Conservation (phyloP, 2,329 filamentous ascomycete genomes). For the Phyllosticta citriasiana region DNA sequence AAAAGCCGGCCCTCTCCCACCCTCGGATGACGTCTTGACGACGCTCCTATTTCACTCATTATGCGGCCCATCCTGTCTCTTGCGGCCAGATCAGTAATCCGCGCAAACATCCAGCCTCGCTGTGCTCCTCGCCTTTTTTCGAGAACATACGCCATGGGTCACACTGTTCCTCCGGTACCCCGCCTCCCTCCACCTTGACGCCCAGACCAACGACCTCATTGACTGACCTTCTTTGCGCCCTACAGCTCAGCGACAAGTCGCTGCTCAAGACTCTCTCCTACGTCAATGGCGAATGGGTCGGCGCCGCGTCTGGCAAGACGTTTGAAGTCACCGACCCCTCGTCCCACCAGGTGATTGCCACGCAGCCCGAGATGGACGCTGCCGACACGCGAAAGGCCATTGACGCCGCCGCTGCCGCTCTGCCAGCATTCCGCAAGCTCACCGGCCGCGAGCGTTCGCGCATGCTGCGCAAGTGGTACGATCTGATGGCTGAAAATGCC, state of each 20-base stretch:
- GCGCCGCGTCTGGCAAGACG: conserved; percentile 76
- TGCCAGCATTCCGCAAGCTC: conserved; percentile 58
- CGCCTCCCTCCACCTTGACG: background rate
- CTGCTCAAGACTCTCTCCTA: conserved; percentile 79
- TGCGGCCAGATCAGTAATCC: conserved; percentile 12
- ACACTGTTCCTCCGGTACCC: conserved; percentile 30
- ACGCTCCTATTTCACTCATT: conserved; percentile 1
- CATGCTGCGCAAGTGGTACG: conserved; percentile 71
- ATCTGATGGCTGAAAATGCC: conserved; percentile 65
- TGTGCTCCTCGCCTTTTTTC: conserved; percentile 23
- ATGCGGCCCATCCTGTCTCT: conserved; percentile 14
- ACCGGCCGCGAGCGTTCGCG: conserved; percentile 66
- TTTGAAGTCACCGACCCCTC: conserved; percentile 87
- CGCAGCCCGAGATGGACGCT: conserved; percentile 71
- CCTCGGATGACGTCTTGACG: background rate
- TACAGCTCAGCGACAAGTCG: conserved; percentile 38
- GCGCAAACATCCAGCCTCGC: conserved; percentile 22
- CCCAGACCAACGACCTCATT: background rate
- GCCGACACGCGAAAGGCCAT: conserved; percentile 76
- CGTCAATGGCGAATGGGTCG: conserved; percentile 88
- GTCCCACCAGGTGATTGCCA: conserved; percentile 70
- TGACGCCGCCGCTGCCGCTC: conserved; percentile 66
- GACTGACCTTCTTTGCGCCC: background rate
- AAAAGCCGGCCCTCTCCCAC: background rate
- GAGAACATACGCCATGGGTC: conserved; percentile 35